These are phyloP conservation scores for Marasmius oreades DNA, from an alignment of 1,284 basidiomycete genomes.

Conservation along the genomic window DNA sequence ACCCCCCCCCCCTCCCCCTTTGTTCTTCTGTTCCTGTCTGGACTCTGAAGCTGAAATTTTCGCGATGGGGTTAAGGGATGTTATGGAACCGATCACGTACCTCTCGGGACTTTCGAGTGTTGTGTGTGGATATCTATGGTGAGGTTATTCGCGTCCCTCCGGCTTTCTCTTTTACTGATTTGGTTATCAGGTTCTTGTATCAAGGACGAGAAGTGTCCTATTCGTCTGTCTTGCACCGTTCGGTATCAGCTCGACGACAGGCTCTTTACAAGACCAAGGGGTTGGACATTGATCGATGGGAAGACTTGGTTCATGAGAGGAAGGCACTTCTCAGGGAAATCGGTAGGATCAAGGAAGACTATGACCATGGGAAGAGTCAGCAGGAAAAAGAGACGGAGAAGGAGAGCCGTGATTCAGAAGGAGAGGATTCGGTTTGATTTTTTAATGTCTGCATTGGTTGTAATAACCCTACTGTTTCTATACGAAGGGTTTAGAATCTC, in stretches of 20 bases:
- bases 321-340: slow-evolving; percentile 52
- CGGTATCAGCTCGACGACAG: slow-evolving; percentile 54
- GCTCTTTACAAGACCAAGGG: slow-evolving; percentile 56
- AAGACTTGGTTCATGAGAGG: slow-evolving; percentile 51
- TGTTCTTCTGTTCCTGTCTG: background rate
- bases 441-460: too few species aligned
- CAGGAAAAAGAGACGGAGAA: slow-evolving; percentile 14
- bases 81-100: slow-evolving; percentile 71
- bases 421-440: too few species aligned
- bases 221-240: slow-evolving; percentile 54
- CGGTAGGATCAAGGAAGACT: slow-evolving; percentile 57
- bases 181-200: slow-evolving; percentile 47
- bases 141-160: background rate
- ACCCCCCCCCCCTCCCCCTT: too few species aligned
- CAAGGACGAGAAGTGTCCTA: slow-evolving; percentile 70
- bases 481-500: too few species aligned
- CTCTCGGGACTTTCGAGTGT: slow-evolving; percentile 58
- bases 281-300: slow-evolving; percentile 60
- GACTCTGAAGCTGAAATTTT: background rate
- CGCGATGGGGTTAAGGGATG: slow-evolving; percentile 40
- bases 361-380: slow-evolving; percentile 43
- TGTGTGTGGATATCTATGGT: slow-evolving; percentile 58
- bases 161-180: background rate
- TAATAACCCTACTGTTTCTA: too few species aligned
- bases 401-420: background rate